These are phyloP conservation scores for Peniophora sp. DNA, from an alignment of 1,284 basidiomycete species.

Conservation along the genomic window DNA sequence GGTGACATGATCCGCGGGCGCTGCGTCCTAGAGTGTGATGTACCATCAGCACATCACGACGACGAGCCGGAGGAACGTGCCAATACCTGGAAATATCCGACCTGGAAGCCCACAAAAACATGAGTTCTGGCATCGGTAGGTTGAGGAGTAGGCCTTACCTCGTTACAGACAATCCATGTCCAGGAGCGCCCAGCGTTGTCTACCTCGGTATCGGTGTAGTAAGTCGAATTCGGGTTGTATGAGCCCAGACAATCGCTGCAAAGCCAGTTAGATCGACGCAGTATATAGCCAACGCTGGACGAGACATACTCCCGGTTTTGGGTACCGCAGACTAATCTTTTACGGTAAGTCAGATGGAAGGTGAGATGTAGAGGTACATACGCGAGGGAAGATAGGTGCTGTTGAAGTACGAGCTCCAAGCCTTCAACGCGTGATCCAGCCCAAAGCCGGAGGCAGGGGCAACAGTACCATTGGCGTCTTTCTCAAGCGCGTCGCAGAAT, in stretches of 20 bases:
- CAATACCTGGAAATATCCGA: slow-evolving; percentile 49
- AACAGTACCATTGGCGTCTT: slow-evolving; percentile 40
- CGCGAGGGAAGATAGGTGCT: not conserved
- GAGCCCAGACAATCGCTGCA: not conserved
- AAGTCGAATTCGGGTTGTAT: not conserved
- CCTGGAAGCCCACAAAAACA: no score
- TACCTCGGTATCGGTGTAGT: slow-evolving; percentile 1
- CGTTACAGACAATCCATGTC: not conserved
- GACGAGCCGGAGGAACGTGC: no score
- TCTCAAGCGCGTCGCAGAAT: slow-evolving; percentile 71
- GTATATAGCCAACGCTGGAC: not conserved
- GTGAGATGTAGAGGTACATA: no score
- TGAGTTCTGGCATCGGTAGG: no score
- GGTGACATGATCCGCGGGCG: slow-evolving; percentile 41
- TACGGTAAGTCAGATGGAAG: not conserved
- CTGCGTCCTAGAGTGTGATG: slow-evolving; percentile 37
- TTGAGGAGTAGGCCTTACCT: not conserved
- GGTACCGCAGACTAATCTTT: not conserved
- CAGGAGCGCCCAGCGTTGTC: slow-evolving; percentile 1
- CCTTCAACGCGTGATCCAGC: not conserved
- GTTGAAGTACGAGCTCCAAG: not conserved
- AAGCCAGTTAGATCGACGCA: not conserved
- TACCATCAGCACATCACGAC: no score
- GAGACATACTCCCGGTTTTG: not conserved
- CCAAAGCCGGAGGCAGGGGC: slow-evolving; percentile 2